Conservation (phyloP, 495 filamentous ascomycete genomes). For the Penicillium canescens region DNA sequence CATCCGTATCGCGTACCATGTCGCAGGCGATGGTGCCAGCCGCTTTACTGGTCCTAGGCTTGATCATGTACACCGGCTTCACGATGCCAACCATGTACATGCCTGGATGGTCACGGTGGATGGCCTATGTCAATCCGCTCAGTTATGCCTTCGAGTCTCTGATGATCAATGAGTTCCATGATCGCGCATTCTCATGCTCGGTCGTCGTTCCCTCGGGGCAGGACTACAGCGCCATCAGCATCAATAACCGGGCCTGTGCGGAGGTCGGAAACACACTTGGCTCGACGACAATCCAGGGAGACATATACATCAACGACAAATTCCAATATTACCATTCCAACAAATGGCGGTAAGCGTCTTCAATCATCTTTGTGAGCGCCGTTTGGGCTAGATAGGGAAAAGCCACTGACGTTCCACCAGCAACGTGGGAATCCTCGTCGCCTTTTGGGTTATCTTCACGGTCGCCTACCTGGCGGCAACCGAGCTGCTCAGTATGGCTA, state of each 20-base stretch:
- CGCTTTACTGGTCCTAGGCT: slow-evolving; percentile 47
- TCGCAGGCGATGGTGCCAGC: slow-evolving; percentile 53
- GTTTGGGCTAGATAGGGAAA: background rate
- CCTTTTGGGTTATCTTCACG: slow-evolving; percentile 56
- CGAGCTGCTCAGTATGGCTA: slow-evolving; percentile 31
- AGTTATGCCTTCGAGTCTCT: slow-evolving; percentile 50
- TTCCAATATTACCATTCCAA: slow-evolving; percentile 58
- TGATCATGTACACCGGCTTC: slow-evolving; percentile 55
- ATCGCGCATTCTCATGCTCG: slow-evolving; percentile 51
- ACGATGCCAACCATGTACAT: slow-evolving; percentile 48
- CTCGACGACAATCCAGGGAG: slow-evolving; percentile 43
- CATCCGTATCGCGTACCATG: slow-evolving; percentile 45
- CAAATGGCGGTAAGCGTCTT: slow-evolving; percentile 51
- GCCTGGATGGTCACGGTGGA: slow-evolving; percentile 55
- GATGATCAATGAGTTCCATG: slow-evolving; percentile 62
- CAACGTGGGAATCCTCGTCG: slow-evolving; percentile 61
- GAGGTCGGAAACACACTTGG: slow-evolving; percentile 57
- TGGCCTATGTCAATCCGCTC: slow-evolving; percentile 51
- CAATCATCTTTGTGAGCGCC: background rate
- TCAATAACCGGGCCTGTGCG: slow-evolving; percentile 44
- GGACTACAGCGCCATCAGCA: slow-evolving; percentile 18
- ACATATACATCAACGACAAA: slow-evolving; percentile 50
- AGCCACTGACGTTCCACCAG: slow-evolving; percentile 13
- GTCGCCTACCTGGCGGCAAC: slow-evolving; percentile 33
- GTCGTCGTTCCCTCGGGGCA: slow-evolving; percentile 43